Evolutionary conservation across 2,329 filamentous ascomycete species (phyloP).

Genomic region (Sordariomycetes sp.): DNA sequence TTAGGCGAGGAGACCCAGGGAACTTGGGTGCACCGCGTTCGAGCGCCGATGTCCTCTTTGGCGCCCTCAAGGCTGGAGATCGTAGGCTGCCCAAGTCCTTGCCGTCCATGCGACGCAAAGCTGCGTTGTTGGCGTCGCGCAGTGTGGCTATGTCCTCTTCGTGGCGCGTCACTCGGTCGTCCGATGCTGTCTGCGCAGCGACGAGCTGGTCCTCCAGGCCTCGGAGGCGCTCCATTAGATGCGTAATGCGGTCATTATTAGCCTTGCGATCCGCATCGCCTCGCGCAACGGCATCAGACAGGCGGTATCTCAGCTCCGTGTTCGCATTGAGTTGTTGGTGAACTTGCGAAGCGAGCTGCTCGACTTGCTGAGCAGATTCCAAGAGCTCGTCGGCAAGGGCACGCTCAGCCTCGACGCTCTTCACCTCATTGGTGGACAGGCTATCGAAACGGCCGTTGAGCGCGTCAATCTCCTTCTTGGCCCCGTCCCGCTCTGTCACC

Average conservation of each 20-base stretch:
- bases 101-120: conserved; percentile 66
- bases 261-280: conserved; percentile 76
- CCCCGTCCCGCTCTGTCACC: conserved; percentile 64
- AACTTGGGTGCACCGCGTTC: conserved; percentile 26
- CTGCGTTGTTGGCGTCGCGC: conserved; percentile 66
- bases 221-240: conserved; percentile 73
- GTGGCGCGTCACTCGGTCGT: conserved; percentile 73
- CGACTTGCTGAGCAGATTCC: conserved; percentile 66
- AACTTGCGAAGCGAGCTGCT: conserved; percentile 71
- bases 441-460: conserved; percentile 53
- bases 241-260: conserved; percentile 74
- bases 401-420: conserved; percentile 49
- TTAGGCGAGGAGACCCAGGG: conserved; percentile 29
- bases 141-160: conserved; percentile 76
- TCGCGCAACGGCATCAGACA: conserved; percentile 70
- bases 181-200: conserved; percentile 73
- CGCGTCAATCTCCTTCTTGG: conserved; percentile 52
- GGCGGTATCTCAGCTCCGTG: conserved; percentile 61
- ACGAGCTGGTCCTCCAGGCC: conserved; percentile 77
- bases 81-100: conserved; percentile 19
- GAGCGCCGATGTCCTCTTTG: conserved; percentile 21
- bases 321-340: conserved; percentile 75
- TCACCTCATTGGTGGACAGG: conserved; percentile 46
- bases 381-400: conserved; percentile 61
- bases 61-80: conserved; percentile 19